A percentile compares a stretch with the other conserved stretches of the same genome.
Conservation (phyloP, 768 basidiomycete genomes). For the Gyrodon lividus region DNA sequence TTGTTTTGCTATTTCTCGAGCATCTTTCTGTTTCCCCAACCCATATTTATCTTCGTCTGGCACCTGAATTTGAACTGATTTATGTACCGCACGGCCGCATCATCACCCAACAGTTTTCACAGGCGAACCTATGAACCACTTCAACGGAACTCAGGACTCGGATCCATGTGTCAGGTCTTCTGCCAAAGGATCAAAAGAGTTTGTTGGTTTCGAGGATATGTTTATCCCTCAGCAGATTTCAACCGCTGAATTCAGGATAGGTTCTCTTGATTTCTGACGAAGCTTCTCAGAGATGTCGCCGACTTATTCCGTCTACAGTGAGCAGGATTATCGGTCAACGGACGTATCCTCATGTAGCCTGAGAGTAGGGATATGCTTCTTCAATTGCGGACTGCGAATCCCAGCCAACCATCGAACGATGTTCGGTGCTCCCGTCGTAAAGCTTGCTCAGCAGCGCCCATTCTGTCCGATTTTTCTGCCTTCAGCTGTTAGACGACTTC, state of each 20-base stretch:
- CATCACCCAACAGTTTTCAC: neutral
- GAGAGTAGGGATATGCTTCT: neutral
- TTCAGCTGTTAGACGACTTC: neutral
- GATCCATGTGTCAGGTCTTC: neutral
- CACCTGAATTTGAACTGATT: conserved; percentile 5
- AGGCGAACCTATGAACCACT: neutral
- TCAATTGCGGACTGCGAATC: too few relatives aligned
- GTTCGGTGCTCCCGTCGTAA: too few relatives aligned
- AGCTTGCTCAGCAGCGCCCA: neutral
- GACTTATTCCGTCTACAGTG: too few relatives aligned
- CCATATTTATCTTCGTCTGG: neutral
- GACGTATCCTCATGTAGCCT: neutral
- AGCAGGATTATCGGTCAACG: too few relatives aligned
- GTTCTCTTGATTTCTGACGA: neutral
- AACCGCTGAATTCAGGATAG: neutral
- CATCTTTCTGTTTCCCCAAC: neutral
- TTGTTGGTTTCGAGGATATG: neutral
- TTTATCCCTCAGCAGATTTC: neutral
- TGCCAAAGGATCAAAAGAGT: conserved; percentile 1
- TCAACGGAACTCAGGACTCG: too few relatives aligned
- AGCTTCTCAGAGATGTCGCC: too few relatives aligned
- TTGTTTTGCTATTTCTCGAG: conserved; percentile 4
- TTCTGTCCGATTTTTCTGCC: neutral
- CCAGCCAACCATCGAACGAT: too few relatives aligned
- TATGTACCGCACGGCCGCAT: neutral